phyloP scores from a whole-genome alignment of 305 asterid genomes.

The Plantago coronopus region DNA sequence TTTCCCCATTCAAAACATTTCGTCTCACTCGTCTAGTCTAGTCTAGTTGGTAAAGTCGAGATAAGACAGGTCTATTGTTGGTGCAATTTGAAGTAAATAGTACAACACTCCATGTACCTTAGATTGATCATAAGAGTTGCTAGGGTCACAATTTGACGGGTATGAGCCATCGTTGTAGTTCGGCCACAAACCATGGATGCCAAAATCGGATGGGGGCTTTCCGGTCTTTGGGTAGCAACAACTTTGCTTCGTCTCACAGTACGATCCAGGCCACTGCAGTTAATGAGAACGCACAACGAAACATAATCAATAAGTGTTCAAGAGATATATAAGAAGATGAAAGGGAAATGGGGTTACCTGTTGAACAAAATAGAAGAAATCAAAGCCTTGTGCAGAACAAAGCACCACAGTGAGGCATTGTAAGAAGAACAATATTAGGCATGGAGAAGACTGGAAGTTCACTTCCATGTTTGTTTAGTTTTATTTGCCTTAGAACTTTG shows the following conservation, averaged over 20 bases:
- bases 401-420: conserved; percentile 22
- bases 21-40: too few relatives aligned
- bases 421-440: conserved; percentile 22
- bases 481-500: neutral
- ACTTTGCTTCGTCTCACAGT: conserved; percentile 42
- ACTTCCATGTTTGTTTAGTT: conserved; percentile 23
- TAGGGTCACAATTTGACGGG: conserved; percentile 49
- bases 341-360: conserved; percentile 33
- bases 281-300: neutral
- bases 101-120: conserved; percentile 24
- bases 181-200: conserved; percentile 71
- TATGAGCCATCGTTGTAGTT: conserved; percentile 40
- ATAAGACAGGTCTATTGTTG: neutral
- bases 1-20: too few relatives aligned
- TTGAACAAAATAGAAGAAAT: conserved; percentile 54
- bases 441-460: conserved; percentile 5
- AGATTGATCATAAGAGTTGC: conserved; percentile 33
- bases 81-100: neutral
- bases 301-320: too few relatives aligned
- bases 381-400: conserved; percentile 37
- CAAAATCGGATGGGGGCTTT: conserved; percentile 52
- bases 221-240: conserved; percentile 70
- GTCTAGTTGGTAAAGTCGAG: too few relatives aligned
- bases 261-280: conserved; percentile 69
- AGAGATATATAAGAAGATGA: too few relatives aligned